phyloP scores from a whole-genome alignment of 192 early-diverging fungal species.

The Gamsiella multidivaricata region DNA sequence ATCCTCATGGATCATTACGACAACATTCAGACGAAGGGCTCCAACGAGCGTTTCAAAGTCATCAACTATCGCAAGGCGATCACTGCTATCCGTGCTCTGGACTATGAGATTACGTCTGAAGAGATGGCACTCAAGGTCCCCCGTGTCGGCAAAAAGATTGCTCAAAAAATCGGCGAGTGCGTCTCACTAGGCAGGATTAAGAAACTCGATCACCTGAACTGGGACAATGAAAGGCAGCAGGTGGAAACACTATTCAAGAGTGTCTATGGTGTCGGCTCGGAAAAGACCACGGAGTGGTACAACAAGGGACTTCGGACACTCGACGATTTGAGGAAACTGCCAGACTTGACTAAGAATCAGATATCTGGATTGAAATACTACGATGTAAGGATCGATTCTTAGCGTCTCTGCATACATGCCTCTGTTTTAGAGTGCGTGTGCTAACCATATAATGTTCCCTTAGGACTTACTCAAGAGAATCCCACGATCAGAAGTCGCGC shows the following conservation, averaged over 20 bases:
- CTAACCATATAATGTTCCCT: too few relatives aligned
- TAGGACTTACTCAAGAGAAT: slow-evolving; percentile 41
- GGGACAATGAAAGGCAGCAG: slow-evolving; percentile 31
- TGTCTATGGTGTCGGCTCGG: slow-evolving; percentile 42
- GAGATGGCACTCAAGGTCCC: slow-evolving; percentile 48
- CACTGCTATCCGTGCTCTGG: slow-evolving; percentile 45
- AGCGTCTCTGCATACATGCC: background rate
- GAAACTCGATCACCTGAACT: slow-evolving; percentile 45
- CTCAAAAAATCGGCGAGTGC: slow-evolving; percentile 51
- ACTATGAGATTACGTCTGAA: slow-evolving; percentile 52
- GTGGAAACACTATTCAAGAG: slow-evolving; percentile 36
- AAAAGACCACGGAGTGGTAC: slow-evolving; percentile 45
- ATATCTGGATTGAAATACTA: slow-evolving; percentile 35
- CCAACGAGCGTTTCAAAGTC: slow-evolving; percentile 46
- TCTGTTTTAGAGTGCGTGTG: too few relatives aligned
- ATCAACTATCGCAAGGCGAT: slow-evolving; percentile 54
- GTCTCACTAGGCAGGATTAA: slow-evolving; percentile 39
- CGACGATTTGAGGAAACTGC: slow-evolving; percentile 34
- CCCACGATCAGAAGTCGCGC: slow-evolving; percentile 51
- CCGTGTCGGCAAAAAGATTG: slow-evolving; percentile 50
- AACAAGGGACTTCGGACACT: slow-evolving; percentile 37
- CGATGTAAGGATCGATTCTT: slow-evolving; percentile 19
- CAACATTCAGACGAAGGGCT: slow-evolving; percentile 24
- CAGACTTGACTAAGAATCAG: slow-evolving; percentile 40
- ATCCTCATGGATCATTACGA: slow-evolving; percentile 45